A percentile compares a stretch with the other conserved stretches of the same genome.
These are phyloP conservation scores for Metschnikowia gelsemii DNA, from an alignment of 805 yeast genomes.

Conservation along the genomic window DNA sequence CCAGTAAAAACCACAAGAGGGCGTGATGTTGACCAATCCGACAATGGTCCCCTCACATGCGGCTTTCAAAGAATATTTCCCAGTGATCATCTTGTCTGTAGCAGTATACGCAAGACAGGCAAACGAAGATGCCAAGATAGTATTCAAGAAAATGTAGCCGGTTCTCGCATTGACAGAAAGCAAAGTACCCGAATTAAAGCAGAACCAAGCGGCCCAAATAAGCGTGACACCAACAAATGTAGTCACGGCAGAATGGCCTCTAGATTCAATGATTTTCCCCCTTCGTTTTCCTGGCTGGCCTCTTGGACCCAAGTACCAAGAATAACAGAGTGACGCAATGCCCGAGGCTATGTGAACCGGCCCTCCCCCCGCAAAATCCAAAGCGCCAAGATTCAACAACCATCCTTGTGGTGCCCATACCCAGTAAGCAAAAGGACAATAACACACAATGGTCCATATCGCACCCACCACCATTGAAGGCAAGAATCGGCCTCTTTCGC, in stretches of 20 bases:
- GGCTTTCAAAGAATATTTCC: constrained; percentile 41
- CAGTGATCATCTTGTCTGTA: constrained; percentile 41
- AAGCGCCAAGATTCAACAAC: constrained; percentile 42
- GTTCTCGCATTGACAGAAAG: constrained; percentile 42
- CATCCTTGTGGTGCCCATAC: constrained; percentile 50
- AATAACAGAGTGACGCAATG: constrained; percentile 42
- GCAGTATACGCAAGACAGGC: constrained; percentile 47
- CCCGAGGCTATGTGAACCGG: constrained; percentile 50
- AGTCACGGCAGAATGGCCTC: constrained; percentile 37
- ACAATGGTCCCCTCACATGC: constrained; percentile 48
- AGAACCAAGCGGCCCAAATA: constrained; percentile 51
- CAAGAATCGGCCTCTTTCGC: constrained; percentile 43
- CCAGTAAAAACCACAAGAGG: constrained; percentile 46
- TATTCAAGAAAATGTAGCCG: constrained; percentile 47
- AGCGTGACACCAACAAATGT: constrained; percentile 46
- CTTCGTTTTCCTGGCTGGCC: constrained; percentile 24
- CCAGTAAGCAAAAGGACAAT: constrained; percentile 47
- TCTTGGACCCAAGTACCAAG: constrained; percentile 44
- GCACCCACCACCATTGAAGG: constrained; percentile 43
- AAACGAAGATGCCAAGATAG: constrained; percentile 50
- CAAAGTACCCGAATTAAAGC: constrained; percentile 49
- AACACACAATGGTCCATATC: constrained; percentile 43
- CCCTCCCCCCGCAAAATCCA: constrained; percentile 52
- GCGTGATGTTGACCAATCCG: constrained; percentile 48
- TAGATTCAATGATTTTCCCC: constrained; percentile 24